Evolutionary conservation across 192 early-diverging fungal species (phyloP).

Genomic region (Dispira simplex): DNA sequence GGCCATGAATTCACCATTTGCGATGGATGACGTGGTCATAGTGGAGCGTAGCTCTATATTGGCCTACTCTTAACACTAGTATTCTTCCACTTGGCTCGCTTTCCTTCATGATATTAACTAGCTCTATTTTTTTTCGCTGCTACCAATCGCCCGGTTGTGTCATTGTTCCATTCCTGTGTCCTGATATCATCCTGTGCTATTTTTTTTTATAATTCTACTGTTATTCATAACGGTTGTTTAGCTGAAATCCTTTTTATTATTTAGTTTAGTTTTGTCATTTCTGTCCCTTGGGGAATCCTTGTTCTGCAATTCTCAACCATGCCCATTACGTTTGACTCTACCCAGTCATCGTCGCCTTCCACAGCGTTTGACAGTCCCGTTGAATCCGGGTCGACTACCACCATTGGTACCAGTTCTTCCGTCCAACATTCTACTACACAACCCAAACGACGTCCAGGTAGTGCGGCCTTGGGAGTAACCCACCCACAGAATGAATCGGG

Average conservation of each 20-base stretch:
- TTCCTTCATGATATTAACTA: background rate
- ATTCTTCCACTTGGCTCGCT: background rate
- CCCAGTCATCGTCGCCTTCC: background rate
- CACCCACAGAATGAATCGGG: background rate
- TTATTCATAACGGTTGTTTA: background rate
- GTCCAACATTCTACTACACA: background rate
- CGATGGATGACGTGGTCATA: too few species aligned
- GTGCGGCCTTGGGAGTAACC: too few species aligned
- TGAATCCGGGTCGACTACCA: background rate
- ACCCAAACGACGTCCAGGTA: background rate
- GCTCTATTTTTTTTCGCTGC: background rate
- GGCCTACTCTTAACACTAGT: background rate
- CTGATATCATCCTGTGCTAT: background rate
- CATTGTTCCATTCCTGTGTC: background rate
- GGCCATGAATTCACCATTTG: too few species aligned
- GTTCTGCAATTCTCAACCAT: background rate
- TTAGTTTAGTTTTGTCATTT: background rate
- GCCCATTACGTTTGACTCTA: background rate
- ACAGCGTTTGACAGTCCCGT: background rate
- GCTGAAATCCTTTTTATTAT: background rate
- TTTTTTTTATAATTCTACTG: background rate
- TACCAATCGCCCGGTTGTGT: background rate
- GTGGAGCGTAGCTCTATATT: too few species aligned
- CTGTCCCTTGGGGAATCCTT: background rate
- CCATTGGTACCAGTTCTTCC: background rate